A percentile compares a stretch with the other conserved stretches of the same genome.
Conservation (phyloP, 768 basidiomycete species). For the Mycena crocata region DNA sequence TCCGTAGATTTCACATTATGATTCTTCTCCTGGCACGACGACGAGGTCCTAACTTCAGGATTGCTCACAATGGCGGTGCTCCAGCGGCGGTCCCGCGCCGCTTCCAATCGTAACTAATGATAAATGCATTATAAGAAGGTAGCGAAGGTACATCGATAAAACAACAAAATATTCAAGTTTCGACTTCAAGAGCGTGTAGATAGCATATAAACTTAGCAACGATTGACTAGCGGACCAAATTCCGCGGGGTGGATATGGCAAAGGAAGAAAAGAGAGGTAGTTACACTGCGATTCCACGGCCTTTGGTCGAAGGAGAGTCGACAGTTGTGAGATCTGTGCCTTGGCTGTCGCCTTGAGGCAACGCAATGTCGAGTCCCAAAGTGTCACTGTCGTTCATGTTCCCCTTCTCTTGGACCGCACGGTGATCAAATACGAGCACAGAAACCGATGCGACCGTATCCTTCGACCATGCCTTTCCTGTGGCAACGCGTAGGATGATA, state of each 20-base stretch:
- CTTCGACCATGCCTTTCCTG: slow-evolving; percentile 34
- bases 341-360: slow-evolving; percentile 25
- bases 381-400: slow-evolving; percentile 16
- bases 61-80: no score
- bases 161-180: slow-evolving; percentile 3
- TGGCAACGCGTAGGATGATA: slow-evolving; percentile 36
- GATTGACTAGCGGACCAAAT: slow-evolving; percentile 21
- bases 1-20: no score
- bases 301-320: slow-evolving; percentile 24
- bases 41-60: no score
- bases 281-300: slow-evolving; percentile 15
- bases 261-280: slow-evolving; percentile 1
- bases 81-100: no score
- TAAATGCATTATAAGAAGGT: slow-evolving; percentile 18
- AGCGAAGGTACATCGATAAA: slow-evolving; percentile 13
- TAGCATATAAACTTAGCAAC: slow-evolving; percentile 21
- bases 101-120: no score
- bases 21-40: no score
- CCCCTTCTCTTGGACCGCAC: slow-evolving; percentile 19
- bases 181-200: slow-evolving; percentile 18
- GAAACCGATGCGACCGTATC: slow-evolving; percentile 32
- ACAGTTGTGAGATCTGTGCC: slow-evolving; percentile 28
- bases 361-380: slow-evolving; percentile 23
- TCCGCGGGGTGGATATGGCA: slow-evolving; percentile 8
- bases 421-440: slow-evolving; percentile 31